Conservation (phyloP, 805 yeast species). For the Maudiozyma serrabonitensis region DNA sequence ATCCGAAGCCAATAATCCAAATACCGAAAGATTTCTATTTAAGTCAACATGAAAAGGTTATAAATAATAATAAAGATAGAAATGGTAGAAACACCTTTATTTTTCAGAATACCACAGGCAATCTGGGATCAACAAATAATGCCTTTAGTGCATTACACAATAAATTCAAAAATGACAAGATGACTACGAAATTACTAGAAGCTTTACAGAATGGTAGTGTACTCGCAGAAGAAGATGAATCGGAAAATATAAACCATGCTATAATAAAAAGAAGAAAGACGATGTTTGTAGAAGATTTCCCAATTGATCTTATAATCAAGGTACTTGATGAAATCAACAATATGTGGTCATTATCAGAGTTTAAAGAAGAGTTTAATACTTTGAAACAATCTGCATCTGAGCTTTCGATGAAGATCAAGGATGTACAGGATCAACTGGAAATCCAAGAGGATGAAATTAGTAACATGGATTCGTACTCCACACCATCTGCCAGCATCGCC, state of each 20-base stretch:
- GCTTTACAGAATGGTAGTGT: conserved; percentile 35
- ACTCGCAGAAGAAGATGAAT: conserved; percentile 29
- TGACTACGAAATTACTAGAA: conserved; percentile 32
- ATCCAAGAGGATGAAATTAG: conserved; percentile 24
- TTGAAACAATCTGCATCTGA: conserved; percentile 36
- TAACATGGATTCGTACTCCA: conserved; percentile 4
- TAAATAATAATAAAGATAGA: conserved; percentile 10
- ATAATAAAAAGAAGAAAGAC: conserved; percentile 22
- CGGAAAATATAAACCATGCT: conserved; percentile 3
- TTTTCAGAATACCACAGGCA: conserved; percentile 12
- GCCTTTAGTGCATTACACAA: conserved; percentile 26
- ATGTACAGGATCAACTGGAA: conserved; percentile 18
- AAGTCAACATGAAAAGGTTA: conserved; percentile 19
- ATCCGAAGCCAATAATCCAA: conserved; percentile 20
- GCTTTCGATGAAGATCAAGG: conserved; percentile 31
- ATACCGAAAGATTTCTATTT: conserved; percentile 21
- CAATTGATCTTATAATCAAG: conserved; percentile 18
- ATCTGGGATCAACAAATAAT: background rate
- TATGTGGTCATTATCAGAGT: conserved; percentile 31
- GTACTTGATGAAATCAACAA: conserved; percentile 28
- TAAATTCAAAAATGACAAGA: conserved; percentile 26
- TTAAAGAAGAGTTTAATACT: conserved; percentile 35
- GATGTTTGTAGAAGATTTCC: conserved; percentile 32
- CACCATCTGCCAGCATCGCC: conserved; percentile 21
- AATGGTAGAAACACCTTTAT: conserved; percentile 13